phyloP scores from a whole-genome alignment of 768 basidiomycete species.

The Tulasnella sp. region DNA sequence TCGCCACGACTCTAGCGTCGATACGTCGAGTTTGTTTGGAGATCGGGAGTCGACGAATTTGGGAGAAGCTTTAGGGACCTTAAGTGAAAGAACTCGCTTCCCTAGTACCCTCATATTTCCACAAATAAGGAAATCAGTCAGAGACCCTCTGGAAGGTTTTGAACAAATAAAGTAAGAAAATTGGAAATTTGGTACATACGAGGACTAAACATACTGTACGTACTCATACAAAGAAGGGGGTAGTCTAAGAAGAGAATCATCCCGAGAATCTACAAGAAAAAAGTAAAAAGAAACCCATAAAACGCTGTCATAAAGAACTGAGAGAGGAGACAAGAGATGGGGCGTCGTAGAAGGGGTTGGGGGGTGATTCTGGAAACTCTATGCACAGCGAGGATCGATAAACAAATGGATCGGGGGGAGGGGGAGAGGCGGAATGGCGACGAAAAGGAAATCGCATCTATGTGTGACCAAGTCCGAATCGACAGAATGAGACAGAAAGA shows the following conservation, averaged over 20 bases:
- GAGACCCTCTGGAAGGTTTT: not conserved
- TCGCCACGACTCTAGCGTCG: not conserved
- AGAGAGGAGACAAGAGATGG: too few relatives aligned
- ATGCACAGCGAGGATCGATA: not conserved
- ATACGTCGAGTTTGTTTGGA: slow-evolving; percentile 12
- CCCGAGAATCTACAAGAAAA: not conserved
- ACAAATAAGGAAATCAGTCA: not conserved
- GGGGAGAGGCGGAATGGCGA: too few relatives aligned
- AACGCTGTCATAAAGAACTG: not conserved
- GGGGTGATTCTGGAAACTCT: not conserved
- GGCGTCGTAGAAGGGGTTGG: too few relatives aligned
- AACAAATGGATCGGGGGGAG: not conserved
- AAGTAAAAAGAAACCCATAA: not conserved
- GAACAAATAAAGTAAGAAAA: not conserved
- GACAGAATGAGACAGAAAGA: not conserved
- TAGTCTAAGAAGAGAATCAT: not conserved
- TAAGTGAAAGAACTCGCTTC: not conserved
- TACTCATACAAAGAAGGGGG: slow-evolving; percentile 1
- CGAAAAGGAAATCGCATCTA: not conserved
- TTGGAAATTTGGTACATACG: slow-evolving; percentile 3
- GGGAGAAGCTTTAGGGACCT: not conserved
- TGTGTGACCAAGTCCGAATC: not conserved
- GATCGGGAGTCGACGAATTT: not conserved
- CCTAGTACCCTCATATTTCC: not conserved
- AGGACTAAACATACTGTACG: not conserved